Conservation (phyloP, 179 eudicot species). For the Silene noctiflora region DNA sequence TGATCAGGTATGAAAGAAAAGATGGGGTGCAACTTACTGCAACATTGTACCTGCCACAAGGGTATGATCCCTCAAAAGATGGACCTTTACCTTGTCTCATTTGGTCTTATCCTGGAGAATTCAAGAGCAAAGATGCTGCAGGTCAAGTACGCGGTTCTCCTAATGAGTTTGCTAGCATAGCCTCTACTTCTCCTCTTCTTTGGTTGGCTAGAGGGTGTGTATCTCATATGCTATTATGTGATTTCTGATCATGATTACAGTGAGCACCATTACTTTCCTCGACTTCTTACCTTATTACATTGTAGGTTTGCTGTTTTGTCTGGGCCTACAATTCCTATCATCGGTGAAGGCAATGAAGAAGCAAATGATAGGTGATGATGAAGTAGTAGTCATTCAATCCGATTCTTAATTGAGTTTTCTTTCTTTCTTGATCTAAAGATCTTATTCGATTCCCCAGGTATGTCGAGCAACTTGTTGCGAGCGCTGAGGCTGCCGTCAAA, state of each 20-base stretch:
- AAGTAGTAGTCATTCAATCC: not conserved
- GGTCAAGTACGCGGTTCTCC: conserved; percentile 99
- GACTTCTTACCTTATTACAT: conserved; percentile 20
- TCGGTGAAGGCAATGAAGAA: conserved; percentile 92
- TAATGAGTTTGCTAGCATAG: conserved; percentile 91
- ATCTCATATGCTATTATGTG: conserved; percentile 10
- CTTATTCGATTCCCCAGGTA: conserved; percentile 46
- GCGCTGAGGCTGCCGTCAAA: conserved; percentile 98
- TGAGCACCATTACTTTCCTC: conserved; percentile 9
- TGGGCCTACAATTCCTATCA: conserved; percentile 96
- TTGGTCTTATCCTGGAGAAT: conserved; percentile 98
- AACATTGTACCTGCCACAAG: conserved; percentile 93
- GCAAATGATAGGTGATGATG: conserved; percentile 78
- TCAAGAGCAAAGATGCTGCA: conserved; percentile 94
- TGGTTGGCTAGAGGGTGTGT: conserved; percentile 84
- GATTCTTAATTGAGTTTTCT: not conserved
- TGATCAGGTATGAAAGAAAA: conserved; percentile 86
- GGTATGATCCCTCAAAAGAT: conserved; percentile 72
- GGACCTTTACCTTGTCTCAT: conserved; percentile 94
- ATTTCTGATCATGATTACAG: not conserved
- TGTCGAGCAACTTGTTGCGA: conserved; percentile 86
- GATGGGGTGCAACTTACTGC: conserved; percentile 99
- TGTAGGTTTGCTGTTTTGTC: conserved; percentile 82
- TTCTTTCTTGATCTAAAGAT: conserved; percentile 14
- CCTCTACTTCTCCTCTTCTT: conserved; percentile 88